A percentile compares a stretch with the other conserved stretches of the same genome.
phyloP scores from a whole-genome alignment of 2,329 filamentous ascomycete genomes.

The Aaosphaeria arxii region DNA sequence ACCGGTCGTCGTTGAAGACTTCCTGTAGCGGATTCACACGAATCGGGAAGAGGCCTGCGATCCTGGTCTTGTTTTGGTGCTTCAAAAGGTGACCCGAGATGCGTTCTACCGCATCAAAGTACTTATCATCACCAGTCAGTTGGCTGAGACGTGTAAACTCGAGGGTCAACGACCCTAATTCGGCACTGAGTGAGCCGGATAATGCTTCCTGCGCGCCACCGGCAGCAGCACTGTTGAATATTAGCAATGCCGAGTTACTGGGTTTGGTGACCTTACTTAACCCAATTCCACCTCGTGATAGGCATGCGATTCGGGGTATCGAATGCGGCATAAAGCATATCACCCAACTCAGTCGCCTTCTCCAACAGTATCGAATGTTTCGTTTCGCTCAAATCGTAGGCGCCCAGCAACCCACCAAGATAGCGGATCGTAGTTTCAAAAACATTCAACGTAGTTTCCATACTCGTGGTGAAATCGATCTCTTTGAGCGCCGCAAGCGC shows the following conservation, averaged over 20 bases:
- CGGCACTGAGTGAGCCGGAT: conserved; percentile 29
- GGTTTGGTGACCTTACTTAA: conserved; percentile 18
- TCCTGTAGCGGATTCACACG: conserved; percentile 28
- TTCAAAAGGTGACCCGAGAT: conserved; percentile 31
- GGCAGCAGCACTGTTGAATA: conserved; percentile 21
- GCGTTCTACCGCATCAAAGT: conserved; percentile 38
- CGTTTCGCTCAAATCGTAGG: conserved; percentile 33
- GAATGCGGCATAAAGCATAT: conserved; percentile 45
- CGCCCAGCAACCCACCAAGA: conserved; percentile 36
- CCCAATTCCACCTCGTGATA: conserved; percentile 39
- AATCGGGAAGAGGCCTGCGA: conserved; percentile 38
- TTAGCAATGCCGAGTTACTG: conserved; percentile 9
- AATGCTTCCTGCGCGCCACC: conserved; percentile 27
- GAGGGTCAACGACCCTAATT: conserved; percentile 36
- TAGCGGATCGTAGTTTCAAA: conserved; percentile 43
- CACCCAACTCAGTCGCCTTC: conserved; percentile 41
- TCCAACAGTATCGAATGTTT: conserved; percentile 36
- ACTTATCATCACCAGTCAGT: conserved; percentile 36
- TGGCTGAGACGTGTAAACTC: conserved; percentile 41
- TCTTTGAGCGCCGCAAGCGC: conserved; percentile 51
- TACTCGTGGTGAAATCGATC: conserved; percentile 53
- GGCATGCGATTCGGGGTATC: conserved; percentile 44
- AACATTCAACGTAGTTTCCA: conserved; percentile 29
- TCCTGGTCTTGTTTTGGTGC: conserved; percentile 32
- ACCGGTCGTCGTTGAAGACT: conserved; percentile 23